phyloP scores from a whole-genome alignment of 2,329 filamentous ascomycete species.

The Fonsecaea nubica region DNA sequence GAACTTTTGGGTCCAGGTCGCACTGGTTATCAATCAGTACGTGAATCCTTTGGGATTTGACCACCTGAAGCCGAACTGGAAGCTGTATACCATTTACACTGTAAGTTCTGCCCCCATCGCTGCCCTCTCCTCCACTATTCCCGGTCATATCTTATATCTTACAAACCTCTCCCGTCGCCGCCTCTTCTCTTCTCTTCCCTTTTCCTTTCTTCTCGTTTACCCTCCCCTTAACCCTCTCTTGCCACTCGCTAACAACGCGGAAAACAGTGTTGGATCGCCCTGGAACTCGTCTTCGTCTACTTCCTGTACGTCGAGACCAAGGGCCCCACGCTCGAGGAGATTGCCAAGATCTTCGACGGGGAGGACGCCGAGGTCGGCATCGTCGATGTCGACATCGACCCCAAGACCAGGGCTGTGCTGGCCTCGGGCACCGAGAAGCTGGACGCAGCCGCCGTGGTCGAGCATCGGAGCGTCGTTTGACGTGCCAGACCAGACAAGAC shows the following conservation, averaged over 20 bases:
- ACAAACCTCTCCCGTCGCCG: neutral
- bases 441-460: constrained; percentile 23
- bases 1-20: constrained; percentile 34
- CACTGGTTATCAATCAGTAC: constrained; percentile 32
- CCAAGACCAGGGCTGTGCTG: constrained; percentile 32
- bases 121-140: neutral
- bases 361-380: constrained; percentile 62
- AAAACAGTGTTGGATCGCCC: constrained; percentile 45
- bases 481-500: too few species aligned
- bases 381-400: constrained; percentile 58
- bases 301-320: constrained; percentile 65
- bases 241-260: too few species aligned
- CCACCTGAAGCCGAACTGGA: constrained; percentile 31
- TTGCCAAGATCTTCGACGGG: constrained; percentile 74
- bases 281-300: constrained; percentile 52
- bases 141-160: neutral
- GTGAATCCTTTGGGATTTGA: constrained; percentile 33
- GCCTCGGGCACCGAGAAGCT: constrained; percentile 23
- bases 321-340: constrained; percentile 72
- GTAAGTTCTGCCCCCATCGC: constrained; percentile 19
- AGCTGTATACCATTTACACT: constrained; percentile 34
- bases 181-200: too few species aligned
- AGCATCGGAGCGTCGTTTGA: constrained; percentile 28
- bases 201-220: neutral
- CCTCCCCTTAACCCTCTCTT: too few species aligned